Percentiles rank a stretch among this genome's conserved stretches.
Conservation (phyloP, 441 rosid genomes). For the Erysimum cheiri region DNA sequence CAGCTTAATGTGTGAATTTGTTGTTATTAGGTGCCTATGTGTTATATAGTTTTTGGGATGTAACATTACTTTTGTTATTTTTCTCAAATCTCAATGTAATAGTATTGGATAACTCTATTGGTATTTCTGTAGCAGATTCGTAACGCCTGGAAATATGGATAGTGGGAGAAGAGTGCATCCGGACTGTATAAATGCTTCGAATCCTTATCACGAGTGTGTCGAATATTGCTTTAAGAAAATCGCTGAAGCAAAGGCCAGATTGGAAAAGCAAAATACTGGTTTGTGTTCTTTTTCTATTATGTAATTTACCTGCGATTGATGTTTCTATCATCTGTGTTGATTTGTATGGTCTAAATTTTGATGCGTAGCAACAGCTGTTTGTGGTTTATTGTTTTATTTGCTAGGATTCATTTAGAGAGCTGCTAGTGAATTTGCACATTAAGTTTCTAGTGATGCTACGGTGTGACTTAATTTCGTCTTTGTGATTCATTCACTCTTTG, state of each 20-base stretch:
- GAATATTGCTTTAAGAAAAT: conserved; percentile 69
- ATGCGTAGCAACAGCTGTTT: conserved; percentile 2
- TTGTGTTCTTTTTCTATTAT: background rate
- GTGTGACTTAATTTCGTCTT: background rate
- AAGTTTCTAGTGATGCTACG: background rate
- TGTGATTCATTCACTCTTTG: background rate
- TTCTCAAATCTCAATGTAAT: background rate
- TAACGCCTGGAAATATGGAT: conserved; percentile 40
- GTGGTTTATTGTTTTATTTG: background rate
- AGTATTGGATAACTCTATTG: background rate
- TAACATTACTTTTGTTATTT: background rate
- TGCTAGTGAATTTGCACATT: background rate
- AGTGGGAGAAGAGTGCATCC: conserved; percentile 60
- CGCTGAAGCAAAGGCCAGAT: conserved; percentile 56
- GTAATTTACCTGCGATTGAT: background rate
- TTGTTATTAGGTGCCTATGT: background rate
- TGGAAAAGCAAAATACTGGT: conserved; percentile 49
- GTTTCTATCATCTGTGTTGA: conserved; percentile 3
- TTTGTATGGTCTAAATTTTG: conserved; percentile 12
- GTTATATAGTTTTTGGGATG: background rate
- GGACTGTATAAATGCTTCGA: conserved; percentile 60
- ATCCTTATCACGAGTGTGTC: conserved; percentile 69
- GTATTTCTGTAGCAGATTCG: background rate
- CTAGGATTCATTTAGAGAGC: background rate
- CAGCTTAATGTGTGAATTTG: background rate